These are phyloP conservation scores for Dacryopinax spathularia DNA, from an alignment of 768 basidiomycete genomes.

Conservation along the genomic window DNA sequence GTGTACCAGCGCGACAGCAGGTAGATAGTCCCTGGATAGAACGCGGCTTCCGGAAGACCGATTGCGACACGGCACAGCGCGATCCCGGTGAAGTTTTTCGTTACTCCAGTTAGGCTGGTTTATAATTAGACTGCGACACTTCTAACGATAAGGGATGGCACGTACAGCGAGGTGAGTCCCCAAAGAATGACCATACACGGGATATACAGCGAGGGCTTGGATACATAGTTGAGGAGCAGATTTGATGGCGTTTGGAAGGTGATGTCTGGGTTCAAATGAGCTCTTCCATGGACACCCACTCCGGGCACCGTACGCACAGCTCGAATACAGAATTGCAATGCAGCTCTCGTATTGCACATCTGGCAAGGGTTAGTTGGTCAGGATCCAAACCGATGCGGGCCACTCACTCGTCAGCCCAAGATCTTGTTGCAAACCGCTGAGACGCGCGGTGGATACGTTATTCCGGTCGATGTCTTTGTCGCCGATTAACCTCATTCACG, in stretches of 20 bases:
- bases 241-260: conserved; percentile 10
- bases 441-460: conserved; percentile 25
- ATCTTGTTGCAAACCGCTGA: conserved; percentile 31
- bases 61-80: conserved; percentile 47
- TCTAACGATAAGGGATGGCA: neutral
- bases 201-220: conserved; percentile 49
- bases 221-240: conserved; percentile 3
- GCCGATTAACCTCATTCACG: neutral
- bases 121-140: neutral
- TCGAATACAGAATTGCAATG: conserved; percentile 6
- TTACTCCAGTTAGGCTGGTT: conserved; percentile 13
- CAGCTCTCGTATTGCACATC: conserved; percentile 3
- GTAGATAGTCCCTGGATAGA: conserved; percentile 44
- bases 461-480: conserved; percentile 7
- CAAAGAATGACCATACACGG: conserved; percentile 45
- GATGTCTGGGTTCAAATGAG: neutral
- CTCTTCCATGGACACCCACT: neutral
- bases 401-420: conserved; percentile 25
- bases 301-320: neutral
- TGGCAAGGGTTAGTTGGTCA: no score
- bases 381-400: no score
- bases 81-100: conserved; percentile 40
- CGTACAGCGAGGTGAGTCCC: conserved; percentile 40
- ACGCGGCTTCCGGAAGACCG: conserved; percentile 47
- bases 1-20: conserved; percentile 29